Evolutionary conservation across 208 protist genomes (phyloP), one percentile per base, ranked within the genome.

Genomic region (Angomonas deanei): DNA sequence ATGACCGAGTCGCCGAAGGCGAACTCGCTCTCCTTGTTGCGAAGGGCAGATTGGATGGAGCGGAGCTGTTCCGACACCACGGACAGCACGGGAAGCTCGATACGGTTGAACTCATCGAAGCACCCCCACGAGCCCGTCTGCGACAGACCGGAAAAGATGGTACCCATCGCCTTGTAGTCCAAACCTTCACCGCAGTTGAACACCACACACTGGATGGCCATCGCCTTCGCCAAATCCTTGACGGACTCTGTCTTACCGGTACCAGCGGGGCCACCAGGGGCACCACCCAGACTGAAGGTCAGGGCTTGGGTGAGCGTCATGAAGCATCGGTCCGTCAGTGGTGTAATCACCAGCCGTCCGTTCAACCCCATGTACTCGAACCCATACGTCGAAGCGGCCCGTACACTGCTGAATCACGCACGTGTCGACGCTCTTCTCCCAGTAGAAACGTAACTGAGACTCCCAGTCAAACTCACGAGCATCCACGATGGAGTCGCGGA

Each of bases 41-140:
- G 84, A 33, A 99, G 74, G 3, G 97, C 98, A 11, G 85, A 80
- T 72, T 99, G 97, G 66, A 99, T 99, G 19, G 83, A 94, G 63
- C 97, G 96, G 63, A 99, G 87, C 78, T 99, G 98, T 70, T 97
- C 91, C 15, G 97, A 98, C 49, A 99, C 95, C 34, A 99, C 98
- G 1, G 98, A 99, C 19, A 99, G 88, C 54, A 99, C 98, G n/a
- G 97, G 96, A 21, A 98, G 80, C 56, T 99, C 97, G 69, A 99
- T 99, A 36, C 98, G 88, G 76, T 99, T 99, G 78, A 99, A 99
- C 84, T 99, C 98, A 79, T 99, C 98, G 77, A 99, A 99, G 86
- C 98, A 99, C 53, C 97, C 97, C 97, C 97, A 99, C 26, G 97
- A 97, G 52, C 98, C 98, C 4, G 85, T 80, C 79, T 99, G 97